Evolutionary conservation across 352 stramenopile species (phyloP).

Genomic region (Achlya hypogyna): DNA sequence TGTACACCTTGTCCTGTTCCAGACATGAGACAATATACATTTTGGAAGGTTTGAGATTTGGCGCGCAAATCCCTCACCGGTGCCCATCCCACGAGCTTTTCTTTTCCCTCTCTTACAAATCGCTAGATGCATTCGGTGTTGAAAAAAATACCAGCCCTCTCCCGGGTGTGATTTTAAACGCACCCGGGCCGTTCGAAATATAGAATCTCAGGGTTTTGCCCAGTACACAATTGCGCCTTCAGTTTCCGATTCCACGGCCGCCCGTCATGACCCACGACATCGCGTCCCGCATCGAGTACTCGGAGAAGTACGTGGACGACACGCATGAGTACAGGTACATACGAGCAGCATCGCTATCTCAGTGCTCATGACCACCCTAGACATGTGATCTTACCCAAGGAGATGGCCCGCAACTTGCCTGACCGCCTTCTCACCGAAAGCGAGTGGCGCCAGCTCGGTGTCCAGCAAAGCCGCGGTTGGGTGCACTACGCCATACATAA

Average conservation of each 20-base stretch:
- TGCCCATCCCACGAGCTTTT: background rate
- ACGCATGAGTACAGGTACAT: constrained; percentile 88
- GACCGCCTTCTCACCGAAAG: constrained; percentile 94
- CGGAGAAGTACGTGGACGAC: constrained; percentile 92
- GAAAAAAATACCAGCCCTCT: background rate
- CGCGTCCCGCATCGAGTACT: constrained; percentile 91
- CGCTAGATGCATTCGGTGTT: no score
- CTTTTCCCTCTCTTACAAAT: no score
- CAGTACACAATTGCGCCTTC: background rate
- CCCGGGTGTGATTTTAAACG: no score
- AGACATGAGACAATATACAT: background rate
- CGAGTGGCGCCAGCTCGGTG: constrained; percentile 95
- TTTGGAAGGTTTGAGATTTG: background rate
- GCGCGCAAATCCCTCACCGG: background rate
- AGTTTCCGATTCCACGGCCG: background rate
- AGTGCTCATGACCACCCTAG: constrained; percentile 25
- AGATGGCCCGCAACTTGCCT: constrained; percentile 93
- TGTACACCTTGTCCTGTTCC: no score
- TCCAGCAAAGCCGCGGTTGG: constrained; percentile 98
- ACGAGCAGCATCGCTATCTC: no score
- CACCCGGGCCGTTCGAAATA: background rate
- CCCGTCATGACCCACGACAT: constrained; percentile 68
- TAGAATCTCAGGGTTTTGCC: constrained; percentile 1
- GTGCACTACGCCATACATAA: constrained; percentile 99
- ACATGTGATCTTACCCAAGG: constrained; percentile 96